Evolutionary conservation across 2,329 filamentous ascomycete species (phyloP).

Genomic region (Lithohypha guttulata): DNA sequence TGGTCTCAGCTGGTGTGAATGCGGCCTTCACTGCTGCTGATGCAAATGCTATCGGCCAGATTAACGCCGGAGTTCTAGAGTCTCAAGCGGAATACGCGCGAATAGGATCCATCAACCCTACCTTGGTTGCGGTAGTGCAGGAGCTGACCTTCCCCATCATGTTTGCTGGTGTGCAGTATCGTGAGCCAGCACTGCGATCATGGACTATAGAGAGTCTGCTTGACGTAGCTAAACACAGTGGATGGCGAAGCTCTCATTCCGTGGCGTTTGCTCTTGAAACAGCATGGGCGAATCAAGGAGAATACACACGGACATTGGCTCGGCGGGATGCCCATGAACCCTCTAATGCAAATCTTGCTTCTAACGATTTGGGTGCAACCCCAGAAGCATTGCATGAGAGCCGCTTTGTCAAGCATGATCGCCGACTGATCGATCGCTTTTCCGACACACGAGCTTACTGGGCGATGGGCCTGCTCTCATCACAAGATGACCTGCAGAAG

Average conservation of each 20-base stretch:
- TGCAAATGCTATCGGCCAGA: conserved; percentile 67
- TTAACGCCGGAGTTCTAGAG: conserved; percentile 57
- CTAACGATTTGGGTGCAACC: conserved; percentile 5
- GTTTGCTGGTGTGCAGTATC: conserved; percentile 73
- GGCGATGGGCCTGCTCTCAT: conserved; percentile 65
- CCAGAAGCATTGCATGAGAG: conserved; percentile 18
- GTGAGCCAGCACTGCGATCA: conserved; percentile 57
- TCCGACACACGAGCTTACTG: conserved; percentile 57
- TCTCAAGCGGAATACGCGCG: conserved; percentile 27
- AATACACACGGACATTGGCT: conserved; percentile 44
- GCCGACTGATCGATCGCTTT: conserved; percentile 50
- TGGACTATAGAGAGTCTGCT: conserved; percentile 67
- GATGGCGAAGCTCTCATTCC: conserved; percentile 73
- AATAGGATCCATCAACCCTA: conserved; percentile 51
- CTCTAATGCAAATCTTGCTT: background rate
- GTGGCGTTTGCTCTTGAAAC: conserved; percentile 79
- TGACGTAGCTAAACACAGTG: conserved; percentile 68
- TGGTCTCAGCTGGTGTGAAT: conserved; percentile 72
- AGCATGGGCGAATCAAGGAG: conserved; percentile 51
- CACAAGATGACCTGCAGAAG: conserved; percentile 64
- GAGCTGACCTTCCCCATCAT: conserved; percentile 77
- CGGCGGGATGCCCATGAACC: conserved; percentile 12
- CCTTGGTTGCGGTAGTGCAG: conserved; percentile 68
- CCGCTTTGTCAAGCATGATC: conserved; percentile 30
- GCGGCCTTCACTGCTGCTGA: conserved; percentile 60